Evolutionary conservation across 2,329 filamentous ascomycete species (phyloP).

Genomic region (Exophiala xenobiotica): DNA sequence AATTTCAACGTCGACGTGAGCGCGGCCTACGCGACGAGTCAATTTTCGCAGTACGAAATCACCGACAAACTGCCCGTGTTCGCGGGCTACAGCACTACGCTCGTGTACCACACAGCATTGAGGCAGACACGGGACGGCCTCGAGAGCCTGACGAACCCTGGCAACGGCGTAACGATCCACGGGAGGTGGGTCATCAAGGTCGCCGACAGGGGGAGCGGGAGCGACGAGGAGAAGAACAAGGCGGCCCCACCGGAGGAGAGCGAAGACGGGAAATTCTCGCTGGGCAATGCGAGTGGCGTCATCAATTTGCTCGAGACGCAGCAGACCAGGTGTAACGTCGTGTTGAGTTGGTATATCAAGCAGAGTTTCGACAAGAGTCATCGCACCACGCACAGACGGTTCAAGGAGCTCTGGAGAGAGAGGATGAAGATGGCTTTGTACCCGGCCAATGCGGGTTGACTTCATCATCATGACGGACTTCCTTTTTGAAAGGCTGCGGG

Average conservation of each 20-base stretch:
- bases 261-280: not conserved
- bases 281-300: slow-evolving; percentile 5
- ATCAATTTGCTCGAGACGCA: slow-evolving; percentile 25
- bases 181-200: slow-evolving; percentile 19
- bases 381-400: slow-evolving; percentile 15
- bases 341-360: slow-evolving; percentile 26
- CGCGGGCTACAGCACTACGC: slow-evolving; percentile 19
- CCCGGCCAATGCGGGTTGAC: not conserved
- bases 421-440: slow-evolving; percentile 19
- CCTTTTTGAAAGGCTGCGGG: no score
- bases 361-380: slow-evolving; percentile 25
- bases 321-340: slow-evolving; percentile 18
- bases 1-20: slow-evolving; percentile 14
- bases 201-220: slow-evolving; percentile 2
- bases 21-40: slow-evolving; percentile 11
- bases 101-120: slow-evolving; percentile 23
- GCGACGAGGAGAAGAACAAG: not conserved
- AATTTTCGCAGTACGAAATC: slow-evolving; percentile 29
- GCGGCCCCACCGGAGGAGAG: not conserved
- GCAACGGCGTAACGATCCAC: slow-evolving; percentile 26
- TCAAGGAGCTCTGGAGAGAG: slow-evolving; percentile 25
- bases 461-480: not conserved
- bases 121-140: slow-evolving; percentile 20
- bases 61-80: slow-evolving; percentile 26
- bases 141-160: slow-evolving; percentile 28